Evolutionary conservation across 2,329 filamentous ascomycete species (phyloP).

Genomic region (Beauveria australis): DNA sequence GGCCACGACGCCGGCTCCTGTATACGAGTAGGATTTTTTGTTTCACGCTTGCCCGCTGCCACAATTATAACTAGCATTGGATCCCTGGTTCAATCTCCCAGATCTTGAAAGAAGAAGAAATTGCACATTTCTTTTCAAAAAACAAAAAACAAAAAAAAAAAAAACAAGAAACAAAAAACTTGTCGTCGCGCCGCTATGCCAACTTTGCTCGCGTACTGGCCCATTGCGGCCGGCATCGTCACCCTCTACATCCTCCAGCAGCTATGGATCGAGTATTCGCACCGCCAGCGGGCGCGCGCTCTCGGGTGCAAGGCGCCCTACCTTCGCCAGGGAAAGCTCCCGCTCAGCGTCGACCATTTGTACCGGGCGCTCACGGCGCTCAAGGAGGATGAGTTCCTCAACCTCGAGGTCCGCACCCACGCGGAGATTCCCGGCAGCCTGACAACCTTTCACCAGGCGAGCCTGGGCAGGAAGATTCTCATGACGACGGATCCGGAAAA

Average conservation of each 20-base stretch:
- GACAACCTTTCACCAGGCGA: conserved; percentile 10
- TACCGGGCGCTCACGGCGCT: background rate
- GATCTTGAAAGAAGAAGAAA: background rate
- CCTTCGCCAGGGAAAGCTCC: background rate
- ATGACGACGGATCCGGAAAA: conserved; percentile 34
- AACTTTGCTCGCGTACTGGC: background rate
- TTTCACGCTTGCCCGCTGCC: background rate
- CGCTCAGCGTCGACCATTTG: background rate
- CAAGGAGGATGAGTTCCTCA: background rate
- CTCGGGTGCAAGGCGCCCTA: conserved; percentile 1
- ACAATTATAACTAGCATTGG: background rate
- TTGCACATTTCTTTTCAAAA: too few species aligned
- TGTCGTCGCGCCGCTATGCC: background rate
- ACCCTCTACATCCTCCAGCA: background rate
- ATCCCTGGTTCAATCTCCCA: background rate
- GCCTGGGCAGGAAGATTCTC: conserved; percentile 8
- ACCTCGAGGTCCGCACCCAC: background rate
- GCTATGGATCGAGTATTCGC: background rate
- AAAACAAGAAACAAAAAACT: too few species aligned
- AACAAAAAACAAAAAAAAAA: too few species aligned
- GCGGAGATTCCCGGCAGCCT: background rate
- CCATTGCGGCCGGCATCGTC: background rate
- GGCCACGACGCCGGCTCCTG: background rate
- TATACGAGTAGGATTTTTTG: background rate
- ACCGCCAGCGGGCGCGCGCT: background rate